These are phyloP conservation scores for Saturnispora zaruensis DNA, from an alignment of 805 yeast species.

Conservation along the genomic window DNA sequence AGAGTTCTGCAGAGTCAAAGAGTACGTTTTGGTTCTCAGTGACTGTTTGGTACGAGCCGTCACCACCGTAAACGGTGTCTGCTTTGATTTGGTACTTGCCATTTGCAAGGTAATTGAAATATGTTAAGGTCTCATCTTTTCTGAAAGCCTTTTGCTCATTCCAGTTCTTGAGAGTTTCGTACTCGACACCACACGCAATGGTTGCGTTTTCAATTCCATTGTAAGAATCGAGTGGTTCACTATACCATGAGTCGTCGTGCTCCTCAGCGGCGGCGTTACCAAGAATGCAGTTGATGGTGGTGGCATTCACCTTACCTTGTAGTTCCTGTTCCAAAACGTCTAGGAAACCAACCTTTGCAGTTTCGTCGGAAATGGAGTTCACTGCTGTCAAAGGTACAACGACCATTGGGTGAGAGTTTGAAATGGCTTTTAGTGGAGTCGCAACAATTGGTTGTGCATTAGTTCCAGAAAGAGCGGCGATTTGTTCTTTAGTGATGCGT, in stretches of 20 bases:
- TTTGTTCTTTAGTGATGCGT: background rate
- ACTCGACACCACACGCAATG: background rate
- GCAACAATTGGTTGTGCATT: background rate
- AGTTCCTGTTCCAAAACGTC: background rate
- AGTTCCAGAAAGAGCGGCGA: background rate
- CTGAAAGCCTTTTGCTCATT: background rate
- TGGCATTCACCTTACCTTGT: background rate
- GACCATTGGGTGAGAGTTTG: background rate
- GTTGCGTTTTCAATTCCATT: background rate
- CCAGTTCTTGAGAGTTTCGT: conserved; percentile 6
- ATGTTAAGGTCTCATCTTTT: background rate
- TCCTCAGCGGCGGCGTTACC: background rate
- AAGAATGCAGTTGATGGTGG: background rate
- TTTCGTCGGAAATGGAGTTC: background rate
- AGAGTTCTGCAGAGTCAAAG: conserved; percentile 17
- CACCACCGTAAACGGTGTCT: background rate
- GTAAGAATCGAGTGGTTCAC: background rate
- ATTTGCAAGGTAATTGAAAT: background rate
- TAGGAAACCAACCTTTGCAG: background rate
- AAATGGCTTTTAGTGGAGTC: background rate
- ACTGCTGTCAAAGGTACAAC: background rate
- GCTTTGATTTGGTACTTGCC: background rate
- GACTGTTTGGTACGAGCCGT: background rate
- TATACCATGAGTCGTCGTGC: background rate
- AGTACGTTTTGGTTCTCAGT: conserved; percentile 3